Percentiles rank a stretch among this genome's conserved stretches.
These are phyloP conservation scores for Alternaria metachromatica DNA, from an alignment of 2,329 filamentous ascomycete genomes.

Conservation along the genomic window DNA sequence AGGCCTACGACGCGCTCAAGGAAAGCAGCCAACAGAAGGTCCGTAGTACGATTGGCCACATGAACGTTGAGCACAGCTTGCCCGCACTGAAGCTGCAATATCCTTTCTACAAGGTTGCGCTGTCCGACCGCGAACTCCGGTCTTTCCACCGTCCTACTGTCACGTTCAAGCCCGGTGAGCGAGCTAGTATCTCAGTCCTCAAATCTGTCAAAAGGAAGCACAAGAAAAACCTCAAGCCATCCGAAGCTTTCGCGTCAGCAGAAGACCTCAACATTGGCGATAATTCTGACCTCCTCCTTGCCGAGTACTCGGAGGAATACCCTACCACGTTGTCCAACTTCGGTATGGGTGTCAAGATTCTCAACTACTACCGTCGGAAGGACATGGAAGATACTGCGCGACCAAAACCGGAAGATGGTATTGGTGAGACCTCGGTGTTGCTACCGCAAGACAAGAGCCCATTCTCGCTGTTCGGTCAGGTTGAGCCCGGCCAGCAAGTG, in stretches of 20 bases:
- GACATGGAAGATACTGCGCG: slow-evolving; percentile 75
- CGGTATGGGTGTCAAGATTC: slow-evolving; percentile 93
- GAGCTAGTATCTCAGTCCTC: slow-evolving; percentile 76
- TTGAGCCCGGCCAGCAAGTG: slow-evolving; percentile 88
- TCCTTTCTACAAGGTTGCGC: slow-evolving; percentile 92
- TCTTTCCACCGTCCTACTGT: slow-evolving; percentile 85
- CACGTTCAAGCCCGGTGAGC: slow-evolving; percentile 72
- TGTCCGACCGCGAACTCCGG: slow-evolving; percentile 73
- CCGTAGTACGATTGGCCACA: slow-evolving; percentile 85
- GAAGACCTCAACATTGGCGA: slow-evolving; percentile 86
- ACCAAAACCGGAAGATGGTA: slow-evolving; percentile 71
- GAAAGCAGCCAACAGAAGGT: slow-evolving; percentile 98
- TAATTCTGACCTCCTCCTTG: slow-evolving; percentile 84
- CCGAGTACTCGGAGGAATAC: slow-evolving; percentile 95
- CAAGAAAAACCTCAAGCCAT: slow-evolving; percentile 77
- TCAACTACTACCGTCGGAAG: slow-evolving; percentile 95
- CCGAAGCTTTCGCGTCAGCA: slow-evolving; percentile 78
- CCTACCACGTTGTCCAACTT: slow-evolving; percentile 93
- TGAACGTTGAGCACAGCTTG: slow-evolving; percentile 93
- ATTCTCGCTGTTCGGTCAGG: slow-evolving; percentile 92
- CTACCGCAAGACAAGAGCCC: slow-evolving; percentile 94
- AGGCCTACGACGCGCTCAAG: slow-evolving; percentile 93
- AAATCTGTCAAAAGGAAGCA: slow-evolving; percentile 75
- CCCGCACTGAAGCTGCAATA: slow-evolving; percentile 90
- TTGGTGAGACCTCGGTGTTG: slow-evolving; percentile 88